These are phyloP conservation scores for Rhytidhysteron rufulum DNA, from an alignment of 2,329 filamentous ascomycete genomes.

Conservation along the genomic window DNA sequence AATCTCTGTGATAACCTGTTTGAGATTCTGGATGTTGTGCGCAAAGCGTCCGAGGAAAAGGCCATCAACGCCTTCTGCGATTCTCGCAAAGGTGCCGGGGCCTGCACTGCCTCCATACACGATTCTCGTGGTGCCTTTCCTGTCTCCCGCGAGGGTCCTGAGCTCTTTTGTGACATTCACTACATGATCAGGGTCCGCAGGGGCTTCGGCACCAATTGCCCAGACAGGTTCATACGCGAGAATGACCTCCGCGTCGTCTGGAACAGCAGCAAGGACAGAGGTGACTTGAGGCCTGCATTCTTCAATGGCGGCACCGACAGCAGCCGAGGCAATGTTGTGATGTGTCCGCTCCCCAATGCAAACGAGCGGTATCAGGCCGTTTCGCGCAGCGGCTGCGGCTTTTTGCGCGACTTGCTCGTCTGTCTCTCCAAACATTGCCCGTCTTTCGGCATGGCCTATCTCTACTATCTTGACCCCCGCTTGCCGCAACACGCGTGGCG, in stretches of 20 bases:
- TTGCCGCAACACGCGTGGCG: slow-evolving; percentile 62
- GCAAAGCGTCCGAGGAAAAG: slow-evolving; percentile 79
- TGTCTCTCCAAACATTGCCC: slow-evolving; percentile 70
- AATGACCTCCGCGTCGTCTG: slow-evolving; percentile 63
- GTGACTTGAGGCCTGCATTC: slow-evolving; percentile 66
- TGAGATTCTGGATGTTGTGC: slow-evolving; percentile 69
- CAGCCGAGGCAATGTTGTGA: slow-evolving; percentile 42
- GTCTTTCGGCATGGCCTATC: slow-evolving; percentile 75
- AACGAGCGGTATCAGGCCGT: slow-evolving; percentile 72
- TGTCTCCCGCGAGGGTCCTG: slow-evolving; percentile 50
- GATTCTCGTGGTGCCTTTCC: slow-evolving; percentile 61
- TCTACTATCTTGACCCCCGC: slow-evolving; percentile 71
- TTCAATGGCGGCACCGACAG: slow-evolving; percentile 56
- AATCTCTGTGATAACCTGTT: slow-evolving; percentile 69
- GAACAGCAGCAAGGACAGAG: slow-evolving; percentile 58
- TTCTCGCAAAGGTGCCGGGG: slow-evolving; percentile 66
- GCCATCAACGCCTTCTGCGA: slow-evolving; percentile 70
- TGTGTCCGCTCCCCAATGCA: slow-evolving; percentile 71
- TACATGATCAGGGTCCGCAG: slow-evolving; percentile 70
- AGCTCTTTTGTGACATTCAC: slow-evolving; percentile 65
- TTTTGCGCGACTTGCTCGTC: slow-evolving; percentile 65
- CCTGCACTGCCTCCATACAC: slow-evolving; percentile 82
- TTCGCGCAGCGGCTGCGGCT: slow-evolving; percentile 62
- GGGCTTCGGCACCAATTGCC: slow-evolving; percentile 74
- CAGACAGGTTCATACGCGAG: slow-evolving; percentile 86